Conservation (phyloP, 2,329 filamentous ascomycete species). For the Zymoseptoria crescenta region DNA sequence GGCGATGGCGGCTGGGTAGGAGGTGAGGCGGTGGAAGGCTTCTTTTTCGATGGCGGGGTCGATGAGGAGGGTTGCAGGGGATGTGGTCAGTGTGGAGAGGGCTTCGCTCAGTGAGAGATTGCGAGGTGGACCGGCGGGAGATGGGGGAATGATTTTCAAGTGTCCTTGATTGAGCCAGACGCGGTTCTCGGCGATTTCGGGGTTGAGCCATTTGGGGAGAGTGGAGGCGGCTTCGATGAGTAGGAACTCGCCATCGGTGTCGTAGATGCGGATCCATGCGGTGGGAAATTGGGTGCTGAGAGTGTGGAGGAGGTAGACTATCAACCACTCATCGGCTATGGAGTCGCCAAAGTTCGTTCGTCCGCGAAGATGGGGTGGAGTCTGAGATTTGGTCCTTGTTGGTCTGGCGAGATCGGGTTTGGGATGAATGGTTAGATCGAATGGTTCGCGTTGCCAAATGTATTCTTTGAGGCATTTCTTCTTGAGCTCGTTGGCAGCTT, state of each 20-base stretch:
- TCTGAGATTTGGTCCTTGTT: not conserved
- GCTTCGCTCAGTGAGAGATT: slow-evolving; percentile 59
- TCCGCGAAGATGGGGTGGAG: slow-evolving; percentile 50
- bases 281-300: slow-evolving; percentile 64
- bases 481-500: slow-evolving; percentile 55
- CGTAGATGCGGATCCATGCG: slow-evolving; percentile 74
- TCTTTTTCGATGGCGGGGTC: slow-evolving; percentile 73
- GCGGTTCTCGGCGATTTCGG: slow-evolving; percentile 78
- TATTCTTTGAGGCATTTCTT: slow-evolving; percentile 68
- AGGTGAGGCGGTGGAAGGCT: slow-evolving; percentile 79
- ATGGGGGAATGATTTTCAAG: slow-evolving; percentile 61
- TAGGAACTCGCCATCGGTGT: slow-evolving; percentile 91
- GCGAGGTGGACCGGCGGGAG: slow-evolving; percentile 26
- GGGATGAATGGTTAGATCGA: slow-evolving; percentile 57
- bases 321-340: slow-evolving; percentile 94
- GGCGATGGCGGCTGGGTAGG: slow-evolving; percentile 70
- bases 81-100: slow-evolving; percentile 50
- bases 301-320: slow-evolving; percentile 81
- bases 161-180: slow-evolving; percentile 80
- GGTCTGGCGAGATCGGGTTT: slow-evolving; percentile 28
- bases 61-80: slow-evolving; percentile 55
- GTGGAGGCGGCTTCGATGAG: slow-evolving; percentile 87
- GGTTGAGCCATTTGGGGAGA: slow-evolving; percentile 82
- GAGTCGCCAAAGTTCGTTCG: slow-evolving; percentile 85
- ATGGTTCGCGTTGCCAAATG: slow-evolving; percentile 87